phyloP scores from a whole-genome alignment of 2,329 filamentous ascomycete genomes.

The Claviceps sp. region DNA sequence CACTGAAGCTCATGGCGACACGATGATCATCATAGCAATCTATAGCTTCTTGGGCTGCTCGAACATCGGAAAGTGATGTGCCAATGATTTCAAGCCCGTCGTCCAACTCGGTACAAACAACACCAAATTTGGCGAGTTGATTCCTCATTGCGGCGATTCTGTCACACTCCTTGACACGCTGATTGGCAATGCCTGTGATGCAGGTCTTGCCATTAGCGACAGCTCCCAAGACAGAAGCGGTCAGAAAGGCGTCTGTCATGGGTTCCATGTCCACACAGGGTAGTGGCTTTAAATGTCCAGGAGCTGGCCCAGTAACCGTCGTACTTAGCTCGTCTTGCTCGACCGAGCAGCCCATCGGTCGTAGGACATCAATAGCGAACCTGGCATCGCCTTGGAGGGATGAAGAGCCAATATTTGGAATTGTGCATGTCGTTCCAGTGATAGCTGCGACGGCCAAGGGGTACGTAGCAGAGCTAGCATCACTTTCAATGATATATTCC shows the following conservation, averaged over 20 bases:
- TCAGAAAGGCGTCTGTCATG: conserved; percentile 98
- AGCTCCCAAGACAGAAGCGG: conserved; percentile 82
- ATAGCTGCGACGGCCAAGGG: conserved; percentile 89
- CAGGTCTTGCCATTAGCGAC: conserved; percentile 72
- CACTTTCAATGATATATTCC: conserved; percentile 87
- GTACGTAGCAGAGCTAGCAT: conserved; percentile 95
- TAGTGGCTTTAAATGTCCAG: conserved; percentile 61
- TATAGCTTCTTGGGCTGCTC: conserved; percentile 50
- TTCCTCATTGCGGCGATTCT: conserved; percentile 92
- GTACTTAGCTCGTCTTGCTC: conserved; percentile 76
- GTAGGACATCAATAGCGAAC: conserved; percentile 80
- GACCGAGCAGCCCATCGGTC: conserved; percentile 87
- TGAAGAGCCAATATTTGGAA: conserved; percentile 86
- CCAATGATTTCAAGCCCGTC: conserved; percentile 76
- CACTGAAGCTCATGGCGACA: conserved; percentile 96
- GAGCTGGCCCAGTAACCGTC: conserved; percentile 77
- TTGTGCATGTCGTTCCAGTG: conserved; percentile 86
- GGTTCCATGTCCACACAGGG: conserved; percentile 92
- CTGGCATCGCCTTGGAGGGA: conserved; percentile 91
- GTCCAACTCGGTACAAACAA: conserved; percentile 73
- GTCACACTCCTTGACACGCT: conserved; percentile 96
- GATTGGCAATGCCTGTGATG: conserved; percentile 92
- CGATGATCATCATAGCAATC: conserved; percentile 96
- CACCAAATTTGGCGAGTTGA: conserved; percentile 85
- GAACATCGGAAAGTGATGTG: conserved; percentile 31